Percentiles rank a stretch among this genome's conserved stretches.
Evolutionary conservation across 768 basidiomycete genomes (phyloP).

Genomic region (Rhizopogon vinicolor): DNA sequence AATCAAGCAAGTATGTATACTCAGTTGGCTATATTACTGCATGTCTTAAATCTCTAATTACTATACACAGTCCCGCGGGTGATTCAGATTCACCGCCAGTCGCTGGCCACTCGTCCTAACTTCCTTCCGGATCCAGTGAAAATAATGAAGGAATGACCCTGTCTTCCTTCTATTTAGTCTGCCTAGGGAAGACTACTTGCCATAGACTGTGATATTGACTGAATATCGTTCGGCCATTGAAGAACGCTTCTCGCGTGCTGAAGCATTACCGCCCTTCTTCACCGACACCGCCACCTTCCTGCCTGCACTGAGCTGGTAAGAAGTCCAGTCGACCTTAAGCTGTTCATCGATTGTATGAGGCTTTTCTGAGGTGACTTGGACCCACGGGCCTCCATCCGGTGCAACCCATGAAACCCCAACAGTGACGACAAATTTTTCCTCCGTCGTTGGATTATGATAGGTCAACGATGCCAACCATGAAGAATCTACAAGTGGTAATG

Average conservation of each 20-base stretch:
- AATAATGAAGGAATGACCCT: too few species aligned
- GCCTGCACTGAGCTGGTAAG: neutral
- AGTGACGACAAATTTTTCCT: neutral
- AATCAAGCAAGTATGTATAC: too few species aligned
- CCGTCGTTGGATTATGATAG: neutral
- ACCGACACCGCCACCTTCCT: neutral
- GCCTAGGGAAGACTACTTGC: neutral
- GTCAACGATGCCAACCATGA: neutral
- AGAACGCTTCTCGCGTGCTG: neutral
- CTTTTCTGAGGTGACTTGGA: neutral
- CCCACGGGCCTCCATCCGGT: neutral
- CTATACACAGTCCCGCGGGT: too few species aligned
- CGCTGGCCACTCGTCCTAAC: too few species aligned
- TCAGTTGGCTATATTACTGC: too few species aligned
- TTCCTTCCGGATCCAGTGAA: too few species aligned
- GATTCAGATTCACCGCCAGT: too few species aligned
- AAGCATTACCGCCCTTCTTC: neutral
- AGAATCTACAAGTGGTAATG: neutral
- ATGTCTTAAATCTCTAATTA: too few species aligned
- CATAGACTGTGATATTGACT: neutral
- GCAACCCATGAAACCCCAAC: neutral
- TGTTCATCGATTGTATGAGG: too few species aligned
- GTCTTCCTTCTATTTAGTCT: too few species aligned
- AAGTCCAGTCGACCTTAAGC: neutral
- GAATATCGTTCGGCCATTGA: neutral